A percentile compares a stretch with the other conserved stretches of the same genome.
Evolutionary conservation across 129 eudicot species (phyloP).

Genomic region (Solidago caesia): DNA sequence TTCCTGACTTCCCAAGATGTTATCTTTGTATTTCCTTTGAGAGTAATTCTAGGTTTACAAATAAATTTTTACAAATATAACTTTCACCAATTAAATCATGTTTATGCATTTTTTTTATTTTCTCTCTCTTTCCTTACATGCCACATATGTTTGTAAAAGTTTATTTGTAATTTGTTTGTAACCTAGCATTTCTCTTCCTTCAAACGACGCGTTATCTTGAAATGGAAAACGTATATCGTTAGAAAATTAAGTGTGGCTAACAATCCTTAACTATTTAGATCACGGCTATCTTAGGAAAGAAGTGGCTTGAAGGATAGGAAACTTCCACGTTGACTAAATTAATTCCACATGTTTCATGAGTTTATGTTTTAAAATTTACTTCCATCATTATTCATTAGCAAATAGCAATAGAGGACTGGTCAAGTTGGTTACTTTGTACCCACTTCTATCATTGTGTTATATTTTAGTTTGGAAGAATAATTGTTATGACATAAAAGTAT

Average conservation of each 20-base stretch:
- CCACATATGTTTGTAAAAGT: too few relatives aligned
- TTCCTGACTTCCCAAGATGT: too few relatives aligned
- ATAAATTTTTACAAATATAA: too few relatives aligned
- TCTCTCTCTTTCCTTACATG: too few relatives aligned
- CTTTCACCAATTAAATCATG: too few relatives aligned
- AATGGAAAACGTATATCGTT: background rate
- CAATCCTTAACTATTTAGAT: background rate
- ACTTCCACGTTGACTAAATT: constrained; percentile 20
- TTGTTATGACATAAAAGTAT: background rate
- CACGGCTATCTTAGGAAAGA: background rate
- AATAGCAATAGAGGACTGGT: background rate
- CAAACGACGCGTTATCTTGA: too few relatives aligned
- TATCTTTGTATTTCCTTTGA: too few relatives aligned
- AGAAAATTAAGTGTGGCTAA: background rate
- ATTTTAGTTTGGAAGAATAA: background rate
- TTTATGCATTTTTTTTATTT: too few relatives aligned
- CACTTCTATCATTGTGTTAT: background rate
- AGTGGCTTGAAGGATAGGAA: background rate
- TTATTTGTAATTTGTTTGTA: too few relatives aligned
- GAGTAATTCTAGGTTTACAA: too few relatives aligned
- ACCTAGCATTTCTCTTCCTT: too few relatives aligned
- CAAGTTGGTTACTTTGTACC: background rate
- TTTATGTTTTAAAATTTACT: background rate
- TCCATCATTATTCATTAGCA: too few relatives aligned
- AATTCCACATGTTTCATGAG: constrained; percentile 19